Percentiles rank a stretch among this genome's conserved stretches.
These are phyloP conservation scores for Ilyonectria destructans DNA, from an alignment of 2,329 filamentous ascomycete species.

Conservation along the genomic window DNA sequence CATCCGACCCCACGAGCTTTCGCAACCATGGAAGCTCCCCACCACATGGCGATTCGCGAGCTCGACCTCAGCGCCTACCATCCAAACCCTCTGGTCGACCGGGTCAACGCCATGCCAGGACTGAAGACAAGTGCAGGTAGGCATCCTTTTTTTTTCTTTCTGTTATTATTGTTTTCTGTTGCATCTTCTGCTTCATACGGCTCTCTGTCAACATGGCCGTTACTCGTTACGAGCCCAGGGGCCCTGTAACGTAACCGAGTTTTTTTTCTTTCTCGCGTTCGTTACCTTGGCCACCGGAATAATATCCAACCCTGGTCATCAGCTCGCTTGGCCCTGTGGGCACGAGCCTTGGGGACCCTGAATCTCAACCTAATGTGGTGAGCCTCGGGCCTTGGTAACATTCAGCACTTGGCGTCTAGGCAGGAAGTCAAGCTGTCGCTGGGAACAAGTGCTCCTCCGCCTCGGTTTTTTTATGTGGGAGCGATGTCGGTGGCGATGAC, in stretches of 20 bases:
- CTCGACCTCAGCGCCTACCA: slow-evolving; percentile 66
- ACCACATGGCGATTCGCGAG: slow-evolving; percentile 62
- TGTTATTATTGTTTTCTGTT: not conserved
- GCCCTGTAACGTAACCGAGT: slow-evolving; percentile 17
- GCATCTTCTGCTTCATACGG: slow-evolving; percentile 13
- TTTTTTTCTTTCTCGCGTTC: slow-evolving; percentile 25
- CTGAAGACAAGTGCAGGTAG: slow-evolving; percentile 75
- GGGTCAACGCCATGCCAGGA: slow-evolving; percentile 71
- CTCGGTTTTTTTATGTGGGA: not conserved
- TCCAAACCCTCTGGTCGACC: slow-evolving; percentile 66
- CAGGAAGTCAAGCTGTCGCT: not conserved
- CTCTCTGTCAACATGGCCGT: slow-evolving; percentile 22
- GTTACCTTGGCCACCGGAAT: slow-evolving; percentile 32
- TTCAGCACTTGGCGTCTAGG: not conserved
- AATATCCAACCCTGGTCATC: slow-evolving; percentile 29
- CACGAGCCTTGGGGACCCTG: slow-evolving; percentile 24
- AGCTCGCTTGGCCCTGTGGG: slow-evolving; percentile 29
- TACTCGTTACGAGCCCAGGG: slow-evolving; percentile 15
- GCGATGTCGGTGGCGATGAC: not conserved
- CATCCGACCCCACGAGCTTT: slow-evolving; percentile 19
- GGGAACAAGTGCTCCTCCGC: not conserved
- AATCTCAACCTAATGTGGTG: not conserved
- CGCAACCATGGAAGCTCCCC: slow-evolving; percentile 49
- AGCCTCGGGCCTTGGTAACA: not conserved
- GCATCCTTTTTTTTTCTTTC: slow-evolving; percentile 49